A percentile compares a stretch with the other conserved stretches of the same genome.
Evolutionary conservation across 2,329 filamentous ascomycete genomes (phyloP).

Genomic region (Xylariaceae sp.): DNA sequence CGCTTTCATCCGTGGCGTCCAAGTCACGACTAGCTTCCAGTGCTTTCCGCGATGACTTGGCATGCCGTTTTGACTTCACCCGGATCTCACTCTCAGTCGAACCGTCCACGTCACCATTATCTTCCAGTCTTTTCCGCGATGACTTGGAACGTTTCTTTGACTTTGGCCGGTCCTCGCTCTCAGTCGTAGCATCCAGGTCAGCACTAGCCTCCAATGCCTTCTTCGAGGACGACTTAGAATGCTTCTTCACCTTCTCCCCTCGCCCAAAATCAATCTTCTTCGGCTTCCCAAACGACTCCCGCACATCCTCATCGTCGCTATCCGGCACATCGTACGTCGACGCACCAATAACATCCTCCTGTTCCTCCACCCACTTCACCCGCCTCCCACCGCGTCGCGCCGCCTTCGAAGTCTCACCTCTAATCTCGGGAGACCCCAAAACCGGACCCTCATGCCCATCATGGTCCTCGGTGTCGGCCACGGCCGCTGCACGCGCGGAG

Average conservation of each 20-base stretch:
- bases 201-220: constrained; percentile 29
- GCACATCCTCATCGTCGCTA: constrained; percentile 17
- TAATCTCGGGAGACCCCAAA: constrained; percentile 24
- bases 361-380: constrained; percentile 2
- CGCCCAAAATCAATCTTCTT: constrained; percentile 24
- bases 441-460: constrained; percentile 21
- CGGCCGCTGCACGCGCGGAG: not conserved
- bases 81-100: too few relatives aligned
- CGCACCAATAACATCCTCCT: constrained; percentile 10
- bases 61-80: not conserved
- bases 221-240: constrained; percentile 3
- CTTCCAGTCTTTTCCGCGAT: too few relatives aligned
- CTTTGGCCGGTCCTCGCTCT: not conserved
- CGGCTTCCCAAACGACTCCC: constrained; percentile 19
- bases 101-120: too few relatives aligned
- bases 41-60: too few relatives aligned
- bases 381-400: constrained; percentile 10
- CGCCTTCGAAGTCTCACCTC: constrained; percentile 20
- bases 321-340: constrained; percentile 23
- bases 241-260: constrained; percentile 2
- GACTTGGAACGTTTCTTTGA: constrained; percentile 11
- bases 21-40: too few relatives aligned
- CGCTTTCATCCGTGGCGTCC: too few relatives aligned
- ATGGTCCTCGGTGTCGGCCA: not conserved
- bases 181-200: constrained; percentile 16